Evolutionary conservation across 371 early-diverging fungal genomes (phyloP).

Genomic region (Thermomucor indicae-seudaticae): DNA sequence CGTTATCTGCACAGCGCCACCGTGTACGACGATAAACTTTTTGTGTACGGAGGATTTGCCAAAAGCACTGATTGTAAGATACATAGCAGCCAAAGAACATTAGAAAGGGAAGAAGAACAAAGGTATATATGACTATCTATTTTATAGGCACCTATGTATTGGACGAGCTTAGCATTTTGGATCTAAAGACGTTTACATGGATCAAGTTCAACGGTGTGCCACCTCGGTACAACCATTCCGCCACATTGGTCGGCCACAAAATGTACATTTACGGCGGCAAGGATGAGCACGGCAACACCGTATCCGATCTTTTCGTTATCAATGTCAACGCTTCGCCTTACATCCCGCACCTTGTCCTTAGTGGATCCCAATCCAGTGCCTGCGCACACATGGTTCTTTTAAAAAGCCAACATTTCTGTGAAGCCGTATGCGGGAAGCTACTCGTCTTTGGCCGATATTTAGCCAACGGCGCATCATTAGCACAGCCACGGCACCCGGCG

Average conservation of each 20-base stretch:
- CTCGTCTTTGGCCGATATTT: conserved; percentile 55
- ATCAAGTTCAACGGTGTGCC: conserved; percentile 47
- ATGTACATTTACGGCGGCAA: conserved; percentile 60
- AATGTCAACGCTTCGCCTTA: conserved; percentile 46
- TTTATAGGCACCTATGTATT: conserved; percentile 53
- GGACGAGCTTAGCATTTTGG: conserved; percentile 53
- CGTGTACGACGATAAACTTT: conserved; percentile 57
- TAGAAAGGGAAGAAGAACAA: neutral
- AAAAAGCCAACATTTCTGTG: conserved; percentile 65
- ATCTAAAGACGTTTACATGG: conserved; percentile 57
- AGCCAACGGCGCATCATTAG: conserved; percentile 25
- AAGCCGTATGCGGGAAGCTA: conserved; percentile 56
- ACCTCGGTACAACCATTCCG: conserved; percentile 61
- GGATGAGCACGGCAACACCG: conserved; percentile 57
- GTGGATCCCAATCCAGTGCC: conserved; percentile 25
- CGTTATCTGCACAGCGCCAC: conserved; percentile 62
- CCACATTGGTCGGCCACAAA: conserved; percentile 49
- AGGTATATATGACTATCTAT: neutral
- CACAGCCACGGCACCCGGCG: conserved; percentile 8
- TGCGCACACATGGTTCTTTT: conserved; percentile 52
- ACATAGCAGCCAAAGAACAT: neutral
- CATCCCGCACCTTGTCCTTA: conserved; percentile 38
- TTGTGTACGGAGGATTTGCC: conserved; percentile 66
- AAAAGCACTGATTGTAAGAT: conserved; percentile 57
- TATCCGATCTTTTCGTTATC: conserved; percentile 56